Evolutionary conservation across 2,329 filamentous ascomycete genomes (phyloP).

Genomic region (Rhynchosporium secalis): DNA sequence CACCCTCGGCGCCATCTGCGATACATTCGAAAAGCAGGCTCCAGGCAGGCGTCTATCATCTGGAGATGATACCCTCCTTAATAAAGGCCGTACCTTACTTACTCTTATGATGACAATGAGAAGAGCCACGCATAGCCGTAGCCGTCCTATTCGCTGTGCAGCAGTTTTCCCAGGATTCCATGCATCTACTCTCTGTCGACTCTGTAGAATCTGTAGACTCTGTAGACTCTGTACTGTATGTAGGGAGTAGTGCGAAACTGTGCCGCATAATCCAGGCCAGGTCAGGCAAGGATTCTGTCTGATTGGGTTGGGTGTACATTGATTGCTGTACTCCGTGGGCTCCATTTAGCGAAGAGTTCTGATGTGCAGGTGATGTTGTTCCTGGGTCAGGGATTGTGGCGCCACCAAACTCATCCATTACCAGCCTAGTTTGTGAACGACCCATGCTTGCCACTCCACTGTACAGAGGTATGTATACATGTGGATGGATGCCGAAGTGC

Average conservation of each 20-base stretch:
- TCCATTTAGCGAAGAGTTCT: slow-evolving; percentile 23
- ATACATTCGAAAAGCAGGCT: slow-evolving; percentile 1
- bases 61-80: background rate
- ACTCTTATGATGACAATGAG: slow-evolving; percentile 11
- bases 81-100: slow-evolving; percentile 10
- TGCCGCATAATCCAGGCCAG: background rate
- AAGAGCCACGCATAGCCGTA: slow-evolving; percentile 5
- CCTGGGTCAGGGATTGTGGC: slow-evolving; percentile 12
- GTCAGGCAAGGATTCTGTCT: slow-evolving; percentile 4
- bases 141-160: slow-evolving; percentile 12
- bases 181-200: background rate
- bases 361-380: slow-evolving; percentile 32
- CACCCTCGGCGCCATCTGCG: background rate
- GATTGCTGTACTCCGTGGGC: slow-evolving; percentile 25
- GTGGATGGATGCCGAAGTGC: background rate
- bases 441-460: background rate
- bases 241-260: slow-evolving; percentile 2
- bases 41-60: slow-evolving; percentile 5
- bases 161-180: slow-evolving; percentile 4
- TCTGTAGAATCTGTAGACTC: too few relatives aligned
- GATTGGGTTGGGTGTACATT: slow-evolving; percentile 18
- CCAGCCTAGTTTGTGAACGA: background rate
- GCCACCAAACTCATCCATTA: slow-evolving; percentile 3
- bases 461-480: background rate
- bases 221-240: background rate